These are phyloP conservation scores for Nicotiana paniculata DNA, from an alignment of 257 asterid species.

Conservation along the genomic window DNA sequence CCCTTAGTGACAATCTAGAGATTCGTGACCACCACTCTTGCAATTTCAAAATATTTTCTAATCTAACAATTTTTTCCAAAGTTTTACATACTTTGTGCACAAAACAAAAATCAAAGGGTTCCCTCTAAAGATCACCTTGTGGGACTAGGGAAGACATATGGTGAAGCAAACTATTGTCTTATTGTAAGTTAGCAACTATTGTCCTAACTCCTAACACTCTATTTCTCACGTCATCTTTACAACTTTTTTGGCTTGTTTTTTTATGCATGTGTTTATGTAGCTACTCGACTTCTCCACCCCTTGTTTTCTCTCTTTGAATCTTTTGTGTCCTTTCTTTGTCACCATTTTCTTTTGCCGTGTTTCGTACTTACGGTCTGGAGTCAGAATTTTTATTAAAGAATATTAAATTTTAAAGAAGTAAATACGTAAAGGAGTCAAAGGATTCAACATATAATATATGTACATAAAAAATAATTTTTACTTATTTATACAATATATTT, in stretches of 20 bases:
- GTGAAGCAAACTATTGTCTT: neutral
- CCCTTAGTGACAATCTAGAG: too few relatives aligned
- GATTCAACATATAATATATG: too few relatives aligned
- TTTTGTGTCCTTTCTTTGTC: too few relatives aligned
- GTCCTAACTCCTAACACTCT: neutral
- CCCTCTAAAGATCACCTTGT: neutral
- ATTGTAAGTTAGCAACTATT: neutral
- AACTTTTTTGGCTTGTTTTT: neutral
- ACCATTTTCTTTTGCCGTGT: too few relatives aligned
- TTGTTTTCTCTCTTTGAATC: neutral
- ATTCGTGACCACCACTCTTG: too few relatives aligned
- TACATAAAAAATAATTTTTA: too few relatives aligned
- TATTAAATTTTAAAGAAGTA: too few relatives aligned
- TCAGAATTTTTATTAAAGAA: too few relatives aligned
- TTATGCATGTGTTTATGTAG: neutral
- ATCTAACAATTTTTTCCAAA: neutral
- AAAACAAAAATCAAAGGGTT: neutral
- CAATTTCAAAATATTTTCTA: too few relatives aligned
- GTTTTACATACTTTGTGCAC: neutral
- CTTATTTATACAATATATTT: too few relatives aligned
- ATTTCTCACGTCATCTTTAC: neutral
- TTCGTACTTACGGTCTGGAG: too few relatives aligned
- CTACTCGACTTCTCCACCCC: constrained; percentile 4
- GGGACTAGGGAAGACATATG: neutral
- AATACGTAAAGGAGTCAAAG: too few relatives aligned